Evolutionary conservation across 257 asterid species (phyloP).

Genomic region (Solanum bukasovii): DNA sequence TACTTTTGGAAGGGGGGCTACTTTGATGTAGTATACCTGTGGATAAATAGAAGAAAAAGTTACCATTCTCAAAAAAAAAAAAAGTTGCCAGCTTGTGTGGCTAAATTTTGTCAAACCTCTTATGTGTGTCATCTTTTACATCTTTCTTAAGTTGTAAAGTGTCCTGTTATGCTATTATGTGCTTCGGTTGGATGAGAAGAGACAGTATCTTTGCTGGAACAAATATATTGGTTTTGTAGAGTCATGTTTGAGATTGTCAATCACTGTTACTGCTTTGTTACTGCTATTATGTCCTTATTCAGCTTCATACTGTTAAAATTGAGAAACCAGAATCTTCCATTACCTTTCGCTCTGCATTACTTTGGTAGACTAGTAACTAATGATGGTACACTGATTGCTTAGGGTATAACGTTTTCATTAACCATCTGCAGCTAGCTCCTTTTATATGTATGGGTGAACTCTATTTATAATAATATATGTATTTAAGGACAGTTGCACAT

Average conservation of each 20-base stretch:
- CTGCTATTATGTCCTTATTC: background rate
- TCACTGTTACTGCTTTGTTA: background rate
- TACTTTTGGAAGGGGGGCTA: too few relatives aligned
- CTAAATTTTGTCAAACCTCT: background rate
- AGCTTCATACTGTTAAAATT: background rate
- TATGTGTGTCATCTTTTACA: background rate
- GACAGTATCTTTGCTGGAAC: background rate
- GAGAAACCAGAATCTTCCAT: background rate
- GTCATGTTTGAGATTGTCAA: background rate
- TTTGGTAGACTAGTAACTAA: background rate
- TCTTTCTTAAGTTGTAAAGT: background rate
- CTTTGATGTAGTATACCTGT: too few relatives aligned
- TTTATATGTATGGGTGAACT: background rate
- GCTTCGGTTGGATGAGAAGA: background rate
- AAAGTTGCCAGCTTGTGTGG: background rate
- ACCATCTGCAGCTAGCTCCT: background rate
- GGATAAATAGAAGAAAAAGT: too few relatives aligned
- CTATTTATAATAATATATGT: background rate
- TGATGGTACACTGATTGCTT: background rate
- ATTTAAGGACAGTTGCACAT: conserved; percentile 9
- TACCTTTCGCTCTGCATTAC: background rate
- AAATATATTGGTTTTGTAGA: background rate
- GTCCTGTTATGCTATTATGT: background rate
- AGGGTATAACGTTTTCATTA: background rate
- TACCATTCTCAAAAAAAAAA: too few relatives aligned